Evolutionary conservation across 1,139 yeast genomes (phyloP).

Genomic region (Diutina siamensis): DNA sequence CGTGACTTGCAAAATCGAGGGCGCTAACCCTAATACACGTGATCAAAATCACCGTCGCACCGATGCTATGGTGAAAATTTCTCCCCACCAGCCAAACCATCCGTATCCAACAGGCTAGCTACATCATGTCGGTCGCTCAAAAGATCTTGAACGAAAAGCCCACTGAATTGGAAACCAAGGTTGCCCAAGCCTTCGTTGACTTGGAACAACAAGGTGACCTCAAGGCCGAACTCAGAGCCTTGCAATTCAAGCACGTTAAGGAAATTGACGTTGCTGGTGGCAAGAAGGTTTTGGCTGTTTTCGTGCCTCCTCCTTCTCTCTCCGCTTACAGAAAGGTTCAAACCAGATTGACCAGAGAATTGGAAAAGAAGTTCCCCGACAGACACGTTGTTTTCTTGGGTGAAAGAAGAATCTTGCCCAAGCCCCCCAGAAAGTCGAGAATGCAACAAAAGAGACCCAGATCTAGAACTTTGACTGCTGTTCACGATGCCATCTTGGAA

Average conservation of each 20-base stretch:
- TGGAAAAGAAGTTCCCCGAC: constrained; percentile 99
- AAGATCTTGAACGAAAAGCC: constrained; percentile 90
- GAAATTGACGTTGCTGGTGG: constrained; percentile 98
- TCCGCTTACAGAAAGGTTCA: constrained; percentile 94
- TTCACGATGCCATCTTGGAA: constrained; percentile 97
- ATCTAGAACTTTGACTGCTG: constrained; percentile 98
- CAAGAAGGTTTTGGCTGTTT: constrained; percentile 96
- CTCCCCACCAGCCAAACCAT: not conserved
- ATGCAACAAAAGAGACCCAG: constrained; percentile 98
- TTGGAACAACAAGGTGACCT: constrained; percentile 87
- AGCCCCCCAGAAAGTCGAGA: constrained; percentile 83
- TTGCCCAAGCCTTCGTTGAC: constrained; percentile 98
- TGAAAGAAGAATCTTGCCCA: constrained; percentile 99
- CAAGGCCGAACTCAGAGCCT: constrained; percentile 96
- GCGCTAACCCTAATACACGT: not conserved
- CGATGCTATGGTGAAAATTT: constrained; percentile 1
- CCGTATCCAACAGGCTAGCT: constrained; percentile 1
- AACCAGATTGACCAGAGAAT: constrained; percentile 96
- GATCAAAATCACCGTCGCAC: not conserved
- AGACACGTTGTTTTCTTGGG: constrained; percentile 99
- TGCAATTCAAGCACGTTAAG: constrained; percentile 97
- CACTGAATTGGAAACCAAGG: constrained; percentile 97
- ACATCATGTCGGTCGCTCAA: constrained; percentile 84
- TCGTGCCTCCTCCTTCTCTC: constrained; percentile 96
- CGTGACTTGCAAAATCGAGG: not conserved